Evolutionary conservation across 176 grass and related monocot genomes (phyloP).

Genomic region (Carex myosuroides): DNA sequence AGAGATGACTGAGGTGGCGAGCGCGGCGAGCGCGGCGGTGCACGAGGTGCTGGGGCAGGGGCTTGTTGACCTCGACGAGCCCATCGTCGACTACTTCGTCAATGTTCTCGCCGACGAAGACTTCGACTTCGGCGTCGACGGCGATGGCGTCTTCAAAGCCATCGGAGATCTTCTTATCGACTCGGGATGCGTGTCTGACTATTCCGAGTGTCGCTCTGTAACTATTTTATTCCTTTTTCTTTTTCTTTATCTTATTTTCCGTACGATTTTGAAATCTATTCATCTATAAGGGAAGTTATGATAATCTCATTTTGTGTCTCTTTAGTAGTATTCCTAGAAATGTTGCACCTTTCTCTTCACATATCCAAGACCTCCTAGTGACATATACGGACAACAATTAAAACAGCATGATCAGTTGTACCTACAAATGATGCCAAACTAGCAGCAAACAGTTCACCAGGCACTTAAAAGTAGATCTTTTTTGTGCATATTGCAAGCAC

Average conservation of each 20-base stretch:
- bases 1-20: slow-evolving; percentile 37
- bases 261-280: background rate
- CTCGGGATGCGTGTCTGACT: slow-evolving; percentile 58
- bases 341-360: background rate
- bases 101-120: slow-evolving; percentile 98
- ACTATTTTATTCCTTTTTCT: background rate
- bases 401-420: background rate
- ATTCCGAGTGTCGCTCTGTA: slow-evolving; percentile 60
- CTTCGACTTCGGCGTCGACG: slow-evolving; percentile 85
- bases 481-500: background rate
- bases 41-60: slow-evolving; percentile 65
- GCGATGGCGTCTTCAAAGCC: slow-evolving; percentile 70
- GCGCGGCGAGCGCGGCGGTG: slow-evolving; percentile 42
- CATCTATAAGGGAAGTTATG: background rate
- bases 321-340: background rate
- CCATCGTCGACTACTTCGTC: slow-evolving; percentile 90
- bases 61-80: slow-evolving; percentile 55
- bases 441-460: background rate
- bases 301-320: background rate
- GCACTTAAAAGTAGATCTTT: background rate
- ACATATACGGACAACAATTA: background rate
- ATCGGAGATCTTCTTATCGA: slow-evolving; percentile 86
- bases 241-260: background rate
- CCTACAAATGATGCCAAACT: background rate
- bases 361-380: background rate